Evolutionary conservation across 768 basidiomycete species (phyloP).

Genomic region (Lactarius hengduanensis): DNA sequence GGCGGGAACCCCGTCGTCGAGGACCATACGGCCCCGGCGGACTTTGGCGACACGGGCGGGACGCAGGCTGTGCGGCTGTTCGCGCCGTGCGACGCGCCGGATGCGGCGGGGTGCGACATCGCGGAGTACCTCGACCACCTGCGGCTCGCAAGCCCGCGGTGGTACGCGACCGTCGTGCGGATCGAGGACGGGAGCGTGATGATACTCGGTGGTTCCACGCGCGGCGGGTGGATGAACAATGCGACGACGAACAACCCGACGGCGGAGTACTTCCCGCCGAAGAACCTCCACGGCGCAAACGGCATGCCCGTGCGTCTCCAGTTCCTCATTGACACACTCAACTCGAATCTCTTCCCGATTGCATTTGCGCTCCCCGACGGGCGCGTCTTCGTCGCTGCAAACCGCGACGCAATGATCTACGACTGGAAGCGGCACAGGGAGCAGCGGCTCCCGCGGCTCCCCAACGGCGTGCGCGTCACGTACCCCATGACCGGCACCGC

Average conservation of each 20-base stretch:
- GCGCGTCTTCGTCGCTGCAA: constrained; percentile 72
- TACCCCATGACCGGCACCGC: constrained; percentile 81
- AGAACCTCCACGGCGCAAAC: constrained; percentile 62
- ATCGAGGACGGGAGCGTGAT: constrained; percentile 77
- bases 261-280: constrained; percentile 80
- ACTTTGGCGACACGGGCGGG: constrained; percentile 75
- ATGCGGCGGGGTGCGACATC: constrained; percentile 53
- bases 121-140: constrained; percentile 62
- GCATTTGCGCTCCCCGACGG: constrained; percentile 71
- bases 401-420: constrained; percentile 76
- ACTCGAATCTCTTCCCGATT: constrained; percentile 82
- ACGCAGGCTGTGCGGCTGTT: constrained; percentile 72
- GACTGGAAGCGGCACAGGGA: constrained; percentile 68
- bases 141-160: constrained; percentile 74
- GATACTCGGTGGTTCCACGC: constrained; percentile 78
- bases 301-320: constrained; percentile 63
- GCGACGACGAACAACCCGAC: constrained; percentile 78
- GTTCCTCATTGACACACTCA: constrained; percentile 69
- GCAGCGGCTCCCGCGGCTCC: constrained; percentile 59
- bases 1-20: constrained; percentile 81
- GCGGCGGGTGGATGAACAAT: constrained; percentile 87
- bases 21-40: constrained; percentile 58
- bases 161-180: constrained; percentile 75
- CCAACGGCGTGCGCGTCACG: constrained; percentile 76
- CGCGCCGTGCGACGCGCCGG: constrained; percentile 55